These are phyloP conservation scores for Vitis amurensis DNA, from an alignment of 164 flowering plant genomes.

Conservation along the genomic window DNA sequence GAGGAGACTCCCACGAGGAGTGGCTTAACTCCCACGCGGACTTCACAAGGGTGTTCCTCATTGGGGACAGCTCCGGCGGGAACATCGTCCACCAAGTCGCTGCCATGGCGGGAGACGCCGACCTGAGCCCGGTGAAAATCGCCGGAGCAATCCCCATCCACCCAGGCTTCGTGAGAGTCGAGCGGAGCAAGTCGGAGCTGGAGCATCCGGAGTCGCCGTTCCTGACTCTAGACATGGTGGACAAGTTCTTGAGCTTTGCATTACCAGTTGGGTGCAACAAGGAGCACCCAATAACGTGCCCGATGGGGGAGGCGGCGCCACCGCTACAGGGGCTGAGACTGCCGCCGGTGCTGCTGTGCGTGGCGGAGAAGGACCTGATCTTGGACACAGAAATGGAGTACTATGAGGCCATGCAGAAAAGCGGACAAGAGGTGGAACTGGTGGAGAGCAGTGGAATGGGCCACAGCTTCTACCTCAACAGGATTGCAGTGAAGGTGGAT, in stretches of 20 bases:
- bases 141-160: constrained; percentile 73
- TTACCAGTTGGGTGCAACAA: constrained; percentile 61
- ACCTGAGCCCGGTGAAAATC: constrained; percentile 29
- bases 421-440: constrained; percentile 65
- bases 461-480: constrained; percentile 75
- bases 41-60: constrained; percentile 63
- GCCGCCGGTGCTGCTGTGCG: constrained; percentile 58
- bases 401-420: constrained; percentile 61
- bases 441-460: constrained; percentile 45
- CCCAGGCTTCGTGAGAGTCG: constrained; percentile 56
- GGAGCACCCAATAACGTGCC: constrained; percentile 81
- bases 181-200: constrained; percentile 64
- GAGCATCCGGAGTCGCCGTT: constrained; percentile 57
- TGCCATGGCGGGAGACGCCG: constrained; percentile 41
- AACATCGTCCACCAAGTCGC: constrained; percentile 74
- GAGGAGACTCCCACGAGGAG: constrained; percentile 25
- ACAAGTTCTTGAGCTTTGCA: constrained; percentile 57
- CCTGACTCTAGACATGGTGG: constrained; percentile 72
- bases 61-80: constrained; percentile 87
- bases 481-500: constrained; percentile 62
- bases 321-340: constrained; percentile 35
- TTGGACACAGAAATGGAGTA: constrained; percentile 75
- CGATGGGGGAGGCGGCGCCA: constrained; percentile 67
- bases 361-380: constrained; percentile 68
- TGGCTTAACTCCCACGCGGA: constrained; percentile 52